Evolutionary conservation across 2,329 filamentous ascomycete genomes (phyloP).

Genomic region (Aspergillus hiratsukae): DNA sequence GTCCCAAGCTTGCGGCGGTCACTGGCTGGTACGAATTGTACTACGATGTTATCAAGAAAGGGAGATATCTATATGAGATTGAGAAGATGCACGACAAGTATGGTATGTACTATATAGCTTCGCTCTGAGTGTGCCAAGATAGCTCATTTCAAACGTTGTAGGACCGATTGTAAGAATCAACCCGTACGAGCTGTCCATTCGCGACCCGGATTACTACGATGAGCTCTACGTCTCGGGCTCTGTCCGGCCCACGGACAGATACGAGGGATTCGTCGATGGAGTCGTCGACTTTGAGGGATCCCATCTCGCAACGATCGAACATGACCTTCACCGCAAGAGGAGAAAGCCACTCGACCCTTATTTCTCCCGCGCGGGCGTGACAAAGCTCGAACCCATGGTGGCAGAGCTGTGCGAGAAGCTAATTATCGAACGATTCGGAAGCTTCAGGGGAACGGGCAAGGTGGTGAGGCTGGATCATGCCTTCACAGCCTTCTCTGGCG

Average conservation of each 20-base stretch:
- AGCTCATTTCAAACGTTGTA: neutral
- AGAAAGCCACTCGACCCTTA: conserved; percentile 17
- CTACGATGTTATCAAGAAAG: conserved; percentile 18
- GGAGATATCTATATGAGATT: conserved; percentile 25
- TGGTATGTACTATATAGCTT: conserved; percentile 11
- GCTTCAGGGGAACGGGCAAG: conserved; percentile 10
- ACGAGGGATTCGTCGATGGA: neutral
- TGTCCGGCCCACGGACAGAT: neutral
- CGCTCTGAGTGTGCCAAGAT: no score
- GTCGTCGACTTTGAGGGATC: conserved; percentile 9
- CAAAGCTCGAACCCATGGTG: neutral
- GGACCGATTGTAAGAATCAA: conserved; percentile 20
- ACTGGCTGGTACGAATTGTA: conserved; percentile 21
- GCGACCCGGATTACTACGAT: conserved; percentile 8
- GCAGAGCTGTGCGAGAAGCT: neutral
- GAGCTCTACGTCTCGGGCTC: neutral
- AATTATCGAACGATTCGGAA: neutral
- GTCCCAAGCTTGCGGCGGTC: conserved; percentile 16
- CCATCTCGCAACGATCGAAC: conserved; percentile 9
- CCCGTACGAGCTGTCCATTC: conserved; percentile 16
- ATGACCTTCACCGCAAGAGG: conserved; percentile 22
- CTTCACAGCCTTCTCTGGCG: conserved; percentile 22
- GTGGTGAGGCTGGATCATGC: conserved; percentile 21
- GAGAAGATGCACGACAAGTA: conserved; percentile 27
- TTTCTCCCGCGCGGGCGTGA: conserved; percentile 11